Evolutionary conservation across 2,329 filamentous ascomycete genomes (phyloP).

Genomic region (Fusarium torulosum): DNA sequence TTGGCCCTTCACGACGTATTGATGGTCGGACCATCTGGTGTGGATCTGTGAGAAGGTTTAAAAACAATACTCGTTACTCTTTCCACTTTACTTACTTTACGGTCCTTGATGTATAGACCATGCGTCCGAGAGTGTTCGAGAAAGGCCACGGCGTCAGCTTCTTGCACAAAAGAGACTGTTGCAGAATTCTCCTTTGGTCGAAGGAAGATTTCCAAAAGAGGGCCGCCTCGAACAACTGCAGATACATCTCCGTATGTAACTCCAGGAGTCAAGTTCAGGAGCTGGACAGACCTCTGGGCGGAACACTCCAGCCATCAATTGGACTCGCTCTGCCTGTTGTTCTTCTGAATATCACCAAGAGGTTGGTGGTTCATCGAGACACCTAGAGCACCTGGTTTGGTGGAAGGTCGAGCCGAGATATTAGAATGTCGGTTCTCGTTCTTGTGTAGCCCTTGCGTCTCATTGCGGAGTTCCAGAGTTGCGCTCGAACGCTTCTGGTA

Average conservation of each 20-base stretch:
- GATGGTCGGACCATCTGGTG: constrained; percentile 76
- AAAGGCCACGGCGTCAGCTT: constrained; percentile 73
- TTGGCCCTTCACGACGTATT: constrained; percentile 74
- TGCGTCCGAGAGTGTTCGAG: constrained; percentile 72
- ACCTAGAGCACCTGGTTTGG: background rate
- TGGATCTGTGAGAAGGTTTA: constrained; percentile 65
- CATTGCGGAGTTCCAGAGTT: background rate
- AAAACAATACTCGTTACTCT: background rate
- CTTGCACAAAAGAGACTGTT: constrained; percentile 77
- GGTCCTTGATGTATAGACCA: constrained; percentile 76
- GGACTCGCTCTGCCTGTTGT: background rate
- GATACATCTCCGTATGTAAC: constrained; percentile 76
- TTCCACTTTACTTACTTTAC: constrained; percentile 65
- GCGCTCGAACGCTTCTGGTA: background rate
- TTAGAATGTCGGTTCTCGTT: background rate
- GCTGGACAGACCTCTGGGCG: constrained; percentile 68
- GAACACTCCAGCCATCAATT: constrained; percentile 49
- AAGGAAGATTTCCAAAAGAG: constrained; percentile 76
- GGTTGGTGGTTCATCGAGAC: background rate
- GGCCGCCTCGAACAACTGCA: constrained; percentile 75
- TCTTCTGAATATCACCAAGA: background rate
- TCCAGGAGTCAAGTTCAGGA: constrained; percentile 71
- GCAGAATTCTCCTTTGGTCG: constrained; percentile 69
- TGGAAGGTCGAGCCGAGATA: background rate
- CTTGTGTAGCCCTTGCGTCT: background rate